A percentile compares a stretch with the other conserved stretches of the same genome.
These are phyloP conservation scores for Mortierella sp. DNA, from an alignment of 371 early-diverging fungal species.

Conservation along the genomic window DNA sequence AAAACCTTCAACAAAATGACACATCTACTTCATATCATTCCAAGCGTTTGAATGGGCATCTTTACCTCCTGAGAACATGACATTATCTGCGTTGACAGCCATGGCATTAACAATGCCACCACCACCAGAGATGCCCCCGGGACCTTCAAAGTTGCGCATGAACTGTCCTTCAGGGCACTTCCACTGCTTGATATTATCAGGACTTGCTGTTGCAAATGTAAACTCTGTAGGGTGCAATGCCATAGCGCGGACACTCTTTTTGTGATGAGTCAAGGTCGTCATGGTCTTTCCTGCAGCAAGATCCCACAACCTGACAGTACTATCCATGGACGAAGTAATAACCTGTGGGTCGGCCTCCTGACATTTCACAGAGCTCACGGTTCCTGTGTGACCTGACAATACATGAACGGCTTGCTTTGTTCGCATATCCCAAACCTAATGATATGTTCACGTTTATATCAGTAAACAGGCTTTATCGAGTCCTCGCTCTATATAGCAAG, in stretches of 20 bases:
- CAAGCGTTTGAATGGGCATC: background rate
- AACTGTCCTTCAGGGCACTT: slow-evolving; percentile 95
- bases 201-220: slow-evolving; percentile 92
- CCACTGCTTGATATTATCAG: slow-evolving; percentile 97
- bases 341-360: slow-evolving; percentile 98
- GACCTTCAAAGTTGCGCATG: slow-evolving; percentile 93
- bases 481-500: background rate
- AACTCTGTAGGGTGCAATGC: slow-evolving; percentile 94
- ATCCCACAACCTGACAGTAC: slow-evolving; percentile 96
- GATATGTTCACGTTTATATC: no score
- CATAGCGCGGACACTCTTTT: slow-evolving; percentile 94
- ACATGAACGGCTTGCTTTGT: slow-evolving; percentile 95
- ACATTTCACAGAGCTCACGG: slow-evolving; percentile 88
- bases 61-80: slow-evolving; percentile 92
- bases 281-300: slow-evolving; percentile 96
- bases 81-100: slow-evolving; percentile 90
- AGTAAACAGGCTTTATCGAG: no score
- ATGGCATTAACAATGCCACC: slow-evolving; percentile 91
- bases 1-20: background rate
- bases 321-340: slow-evolving; percentile 93
- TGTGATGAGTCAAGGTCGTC: slow-evolving; percentile 96
- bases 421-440: slow-evolving; percentile 96
- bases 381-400: slow-evolving; percentile 88
- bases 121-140: slow-evolving; percentile 61
- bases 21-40: background rate